Evolutionary conservation across 2,329 filamentous ascomycete genomes (phyloP).

Genomic region (Pestalotiopsis sp.): DNA sequence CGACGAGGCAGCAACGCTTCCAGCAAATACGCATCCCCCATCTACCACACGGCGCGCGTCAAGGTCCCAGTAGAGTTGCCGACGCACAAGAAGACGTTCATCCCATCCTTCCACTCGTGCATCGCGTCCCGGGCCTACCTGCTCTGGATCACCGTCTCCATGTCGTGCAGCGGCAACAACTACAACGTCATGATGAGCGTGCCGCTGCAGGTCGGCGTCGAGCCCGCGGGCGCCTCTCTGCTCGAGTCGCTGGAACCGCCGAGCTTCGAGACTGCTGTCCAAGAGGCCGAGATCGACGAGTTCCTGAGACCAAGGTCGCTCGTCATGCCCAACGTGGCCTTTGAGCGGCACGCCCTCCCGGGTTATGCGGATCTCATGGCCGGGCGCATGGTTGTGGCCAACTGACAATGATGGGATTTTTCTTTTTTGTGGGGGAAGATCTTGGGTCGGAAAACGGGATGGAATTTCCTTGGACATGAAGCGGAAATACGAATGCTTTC

Average conservation of each 20-base stretch:
- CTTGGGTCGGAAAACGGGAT: background rate
- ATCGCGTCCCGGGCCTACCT: conserved; percentile 57
- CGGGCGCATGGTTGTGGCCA: background rate
- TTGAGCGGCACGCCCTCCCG: conserved; percentile 36
- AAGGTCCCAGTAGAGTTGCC: conserved; percentile 51
- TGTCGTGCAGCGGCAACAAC: conserved; percentile 39
- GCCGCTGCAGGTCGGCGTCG: conserved; percentile 53
- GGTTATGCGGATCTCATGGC: conserved; percentile 24
- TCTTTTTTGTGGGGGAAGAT: background rate
- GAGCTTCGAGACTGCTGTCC: conserved; percentile 50
- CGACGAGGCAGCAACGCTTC: conserved; percentile 12
- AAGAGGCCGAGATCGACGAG: conserved; percentile 44
- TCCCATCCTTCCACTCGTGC: conserved; percentile 61
- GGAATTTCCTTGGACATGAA: background rate
- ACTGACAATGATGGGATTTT: conserved; percentile 4
- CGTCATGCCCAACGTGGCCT: conserved; percentile 31
- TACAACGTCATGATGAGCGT: conserved; percentile 44
- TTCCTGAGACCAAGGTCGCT: conserved; percentile 42
- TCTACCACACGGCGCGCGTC: conserved; percentile 42
- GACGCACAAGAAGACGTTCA: conserved; percentile 45
- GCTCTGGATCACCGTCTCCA: conserved; percentile 43
- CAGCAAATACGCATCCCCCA: conserved; percentile 23
- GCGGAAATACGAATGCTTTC: background rate
- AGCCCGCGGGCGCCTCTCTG: conserved; percentile 22
- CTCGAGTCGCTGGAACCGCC: conserved; percentile 37